These are phyloP conservation scores for Microcos paniculata DNA, from an alignment of 345 rosid genomes.

Conservation along the genomic window DNA sequence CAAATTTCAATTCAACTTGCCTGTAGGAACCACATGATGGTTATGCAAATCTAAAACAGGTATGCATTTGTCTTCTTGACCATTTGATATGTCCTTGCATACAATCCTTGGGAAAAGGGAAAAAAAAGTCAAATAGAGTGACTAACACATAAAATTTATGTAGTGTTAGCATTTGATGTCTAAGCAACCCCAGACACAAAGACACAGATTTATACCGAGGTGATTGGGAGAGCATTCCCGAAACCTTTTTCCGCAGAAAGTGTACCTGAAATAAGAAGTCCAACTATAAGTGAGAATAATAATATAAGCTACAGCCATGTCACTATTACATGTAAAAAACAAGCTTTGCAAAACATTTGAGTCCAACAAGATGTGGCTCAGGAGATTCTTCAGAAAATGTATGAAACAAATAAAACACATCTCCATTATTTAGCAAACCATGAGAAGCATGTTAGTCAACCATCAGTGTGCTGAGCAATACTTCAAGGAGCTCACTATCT, in stretches of 20 bases:
- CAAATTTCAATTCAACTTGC: constrained; percentile 32
- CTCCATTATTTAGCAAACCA: background rate
- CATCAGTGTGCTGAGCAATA: background rate
- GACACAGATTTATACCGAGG: constrained; percentile 28
- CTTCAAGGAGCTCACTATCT: background rate
- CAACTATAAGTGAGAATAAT: background rate
- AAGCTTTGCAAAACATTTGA: background rate
- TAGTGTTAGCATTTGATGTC: background rate
- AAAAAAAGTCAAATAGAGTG: constrained; percentile 12
- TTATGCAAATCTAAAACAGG: constrained; percentile 59
- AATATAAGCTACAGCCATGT: constrained; percentile 12
- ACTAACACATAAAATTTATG: background rate
- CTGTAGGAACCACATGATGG: constrained; percentile 53
- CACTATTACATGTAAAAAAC: background rate
- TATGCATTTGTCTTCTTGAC: constrained; percentile 48
- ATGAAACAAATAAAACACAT: background rate
- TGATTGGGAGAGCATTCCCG: constrained; percentile 7
- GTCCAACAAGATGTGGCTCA: background rate
- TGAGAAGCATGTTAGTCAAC: constrained; percentile 11
- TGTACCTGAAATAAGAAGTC: constrained; percentile 30
- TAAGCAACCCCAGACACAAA: background rate
- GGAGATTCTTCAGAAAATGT: background rate
- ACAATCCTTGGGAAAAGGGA: constrained; percentile 39
- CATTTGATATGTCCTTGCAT: constrained; percentile 52
- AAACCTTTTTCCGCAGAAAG: constrained; percentile 15